These are phyloP conservation scores for Vairimorpha necatrix DNA, from an alignment of 371 early-diverging fungal genomes.

Conservation along the genomic window DNA sequence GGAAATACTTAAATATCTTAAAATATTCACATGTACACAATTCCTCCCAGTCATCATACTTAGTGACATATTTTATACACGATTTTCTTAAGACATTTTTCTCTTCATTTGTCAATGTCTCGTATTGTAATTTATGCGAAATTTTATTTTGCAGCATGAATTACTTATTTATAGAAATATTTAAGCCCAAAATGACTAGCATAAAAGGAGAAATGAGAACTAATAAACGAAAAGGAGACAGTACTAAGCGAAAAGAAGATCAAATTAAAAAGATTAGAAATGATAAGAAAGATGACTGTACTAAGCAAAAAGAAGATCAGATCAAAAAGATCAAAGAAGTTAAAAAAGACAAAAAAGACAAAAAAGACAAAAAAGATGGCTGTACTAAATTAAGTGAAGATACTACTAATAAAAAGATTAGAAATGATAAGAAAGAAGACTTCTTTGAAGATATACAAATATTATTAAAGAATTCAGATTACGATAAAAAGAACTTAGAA, in stretches of 20 bases:
- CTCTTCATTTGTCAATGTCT: slow-evolving; percentile 11
- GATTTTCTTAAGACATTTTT: slow-evolving; percentile 7
- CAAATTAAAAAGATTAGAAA: background rate
- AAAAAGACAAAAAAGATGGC: background rate
- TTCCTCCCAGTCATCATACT: background rate
- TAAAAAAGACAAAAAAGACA: background rate
- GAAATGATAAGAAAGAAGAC: background rate
- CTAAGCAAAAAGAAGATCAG: background rate
- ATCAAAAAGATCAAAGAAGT: background rate
- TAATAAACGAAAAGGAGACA: background rate
- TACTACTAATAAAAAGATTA: background rate
- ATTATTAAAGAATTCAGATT: background rate
- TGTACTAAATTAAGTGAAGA: too few species aligned
- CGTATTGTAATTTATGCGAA: slow-evolving; percentile 8
- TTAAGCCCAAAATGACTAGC: background rate
- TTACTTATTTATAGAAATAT: too few species aligned
- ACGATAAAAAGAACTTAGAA: background rate
- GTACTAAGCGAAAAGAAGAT: background rate
- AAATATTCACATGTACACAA: background rate
- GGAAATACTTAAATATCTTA: background rate
- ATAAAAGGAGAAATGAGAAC: background rate
- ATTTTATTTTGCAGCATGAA: background rate
- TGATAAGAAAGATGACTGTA: background rate
- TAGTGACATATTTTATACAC: background rate
- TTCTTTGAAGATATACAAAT: background rate